Base-by-base conservation (phyloP, 441 rosid genomes). In the Viola pubescens region DNA sequence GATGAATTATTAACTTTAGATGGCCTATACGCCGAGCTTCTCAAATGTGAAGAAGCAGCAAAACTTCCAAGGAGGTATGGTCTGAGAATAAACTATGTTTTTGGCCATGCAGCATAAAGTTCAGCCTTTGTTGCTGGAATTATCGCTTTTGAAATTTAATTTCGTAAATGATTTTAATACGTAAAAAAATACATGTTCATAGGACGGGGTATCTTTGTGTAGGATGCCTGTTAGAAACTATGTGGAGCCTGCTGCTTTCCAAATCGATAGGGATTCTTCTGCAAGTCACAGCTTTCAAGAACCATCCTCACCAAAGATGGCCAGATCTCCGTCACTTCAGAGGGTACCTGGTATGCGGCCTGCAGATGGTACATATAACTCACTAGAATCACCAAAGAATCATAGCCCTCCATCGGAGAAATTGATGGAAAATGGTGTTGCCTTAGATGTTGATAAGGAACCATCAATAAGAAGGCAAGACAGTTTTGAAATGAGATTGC, bases 41-140 rank as follows among this genome's bases (percentile, higher is more conserved):
- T 94, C 41, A 90, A 84, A 75, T 90, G 95, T 73, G 99, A 94
- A 81, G 99, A 94, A 79, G 97, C 96, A 10, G 82, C 97, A 38
- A 94, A 94, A 83, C 95, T 94, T 67, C 99, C 96, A 16, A 88
- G 87, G 83, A 88, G 99, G 99, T 94, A 94, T 53, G 43, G 2
- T 7, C 43, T 72, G 62, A 16, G 65, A 66, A 48, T 26, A 26
- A 11, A 50, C 44, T 46, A 44, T 39, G 59, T 61, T 10, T 46
- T 9, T 46, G 9, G 9, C 49, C 3, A 9, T 10, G 9, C n/a
- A 46, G 10, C 3, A 2, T 0, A 46, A 46, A 7, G 9, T 9
- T 46, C 9, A 8, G n/a, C n/a, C 10, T 43, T 43, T 43, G 46
- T 43, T 43, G 10, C 8, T 43, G 46, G n/a, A 46, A 5, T 46